phyloP scores from a whole-genome alignment of 176 grass and related monocot genomes.

The Poa pratensis region DNA sequence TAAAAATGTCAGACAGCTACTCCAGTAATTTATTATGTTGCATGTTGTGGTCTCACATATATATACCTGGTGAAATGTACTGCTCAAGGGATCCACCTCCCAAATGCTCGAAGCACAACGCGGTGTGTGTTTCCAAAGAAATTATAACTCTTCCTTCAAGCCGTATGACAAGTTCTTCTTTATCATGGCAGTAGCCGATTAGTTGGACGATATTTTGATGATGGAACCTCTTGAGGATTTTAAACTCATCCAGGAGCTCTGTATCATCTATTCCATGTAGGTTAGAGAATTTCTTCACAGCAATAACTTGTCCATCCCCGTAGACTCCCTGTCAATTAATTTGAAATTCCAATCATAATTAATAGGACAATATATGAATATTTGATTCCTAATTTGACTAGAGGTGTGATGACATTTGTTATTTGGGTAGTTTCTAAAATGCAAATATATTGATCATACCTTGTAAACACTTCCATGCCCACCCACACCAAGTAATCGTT shows the following conservation, averaged over 20 bases:
- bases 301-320: not conserved
- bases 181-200: not conserved
- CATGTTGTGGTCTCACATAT: not conserved
- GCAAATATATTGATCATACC: too few relatives aligned
- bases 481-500: too few relatives aligned
- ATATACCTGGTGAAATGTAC: not conserved
- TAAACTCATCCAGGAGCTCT: too few relatives aligned
- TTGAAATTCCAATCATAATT: not conserved
- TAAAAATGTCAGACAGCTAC: not conserved
- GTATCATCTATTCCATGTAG: too few relatives aligned
- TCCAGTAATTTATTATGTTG: too few relatives aligned
- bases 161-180: fast-evolving
- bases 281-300: not conserved
- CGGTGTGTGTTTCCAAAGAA: fast-evolving
- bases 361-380: too few relatives aligned
- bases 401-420: too few relatives aligned
- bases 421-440: too few relatives aligned
- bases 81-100: not conserved
- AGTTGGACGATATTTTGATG: not conserved
- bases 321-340: not conserved
- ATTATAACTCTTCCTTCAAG: not conserved
- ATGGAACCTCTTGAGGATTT: not conserved
- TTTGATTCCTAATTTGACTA: too few relatives aligned
- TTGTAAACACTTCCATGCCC: too few relatives aligned
- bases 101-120: not conserved